Conservation (phyloP, 257 asterid species). For the Jacaranda copaia region DNA sequence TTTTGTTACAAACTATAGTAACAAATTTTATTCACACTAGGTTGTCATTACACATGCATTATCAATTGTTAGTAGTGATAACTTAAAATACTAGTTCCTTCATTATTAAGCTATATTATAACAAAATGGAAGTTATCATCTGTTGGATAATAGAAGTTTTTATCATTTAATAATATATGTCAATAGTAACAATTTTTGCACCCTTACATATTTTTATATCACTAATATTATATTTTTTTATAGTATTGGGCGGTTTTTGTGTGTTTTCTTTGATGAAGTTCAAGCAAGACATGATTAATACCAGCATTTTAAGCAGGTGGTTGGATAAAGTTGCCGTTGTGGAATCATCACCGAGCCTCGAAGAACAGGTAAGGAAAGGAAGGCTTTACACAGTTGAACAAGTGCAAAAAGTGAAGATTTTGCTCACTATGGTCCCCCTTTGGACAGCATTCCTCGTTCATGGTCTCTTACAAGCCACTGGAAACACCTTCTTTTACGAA, state of each 20-base stretch:
- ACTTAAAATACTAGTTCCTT: no score
- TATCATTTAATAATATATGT: no score
- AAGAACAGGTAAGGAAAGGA: background rate
- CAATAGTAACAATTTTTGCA: no score
- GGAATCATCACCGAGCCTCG: background rate
- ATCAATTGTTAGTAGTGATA: no score
- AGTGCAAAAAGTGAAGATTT: constrained; percentile 15
- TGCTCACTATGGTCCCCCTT: constrained; percentile 20
- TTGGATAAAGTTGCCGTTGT: constrained; percentile 27
- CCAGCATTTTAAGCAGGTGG: constrained; percentile 8
- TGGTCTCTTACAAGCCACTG: constrained; percentile 23
- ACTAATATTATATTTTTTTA: background rate
- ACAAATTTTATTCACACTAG: no score
- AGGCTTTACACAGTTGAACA: background rate
- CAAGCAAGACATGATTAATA: background rate
- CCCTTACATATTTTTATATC: no score
- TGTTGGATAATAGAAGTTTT: no score
- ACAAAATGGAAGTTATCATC: no score
- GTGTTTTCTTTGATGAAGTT: background rate
- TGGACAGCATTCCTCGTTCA: constrained; percentile 28
- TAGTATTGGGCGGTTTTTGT: background rate
- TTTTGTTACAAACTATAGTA: no score
- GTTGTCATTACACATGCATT: no score
- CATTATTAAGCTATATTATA: no score
- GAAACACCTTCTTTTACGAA: constrained; percentile 30